Evolutionary conservation across 177 flowering plant genomes (phyloP).

Genomic region (Vitis hybrid): DNA sequence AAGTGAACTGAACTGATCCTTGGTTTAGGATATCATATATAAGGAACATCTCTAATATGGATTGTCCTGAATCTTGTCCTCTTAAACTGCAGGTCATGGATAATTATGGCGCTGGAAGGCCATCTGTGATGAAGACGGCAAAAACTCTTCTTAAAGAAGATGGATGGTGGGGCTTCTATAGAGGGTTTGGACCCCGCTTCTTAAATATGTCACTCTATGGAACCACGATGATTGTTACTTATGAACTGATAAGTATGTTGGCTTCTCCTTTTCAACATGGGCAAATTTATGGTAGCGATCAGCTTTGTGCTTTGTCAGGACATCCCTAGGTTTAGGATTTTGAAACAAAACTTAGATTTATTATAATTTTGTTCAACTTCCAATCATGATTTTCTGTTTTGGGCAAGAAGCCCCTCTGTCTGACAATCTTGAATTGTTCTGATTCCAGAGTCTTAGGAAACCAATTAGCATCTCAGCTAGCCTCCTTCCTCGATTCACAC

Average conservation of each 20-base stretch:
- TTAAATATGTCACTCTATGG: constrained; percentile 87
- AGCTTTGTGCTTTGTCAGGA: too few relatives aligned
- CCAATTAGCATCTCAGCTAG: too few relatives aligned
- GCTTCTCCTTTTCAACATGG: background rate
- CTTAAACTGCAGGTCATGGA: constrained; percentile 64
- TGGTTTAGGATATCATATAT: too few relatives aligned
- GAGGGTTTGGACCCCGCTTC: constrained; percentile 91
- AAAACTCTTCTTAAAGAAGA: constrained; percentile 66
- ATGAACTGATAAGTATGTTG: constrained; percentile 76
- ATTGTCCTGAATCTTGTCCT: constrained; percentile 1
- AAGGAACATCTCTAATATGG: background rate
- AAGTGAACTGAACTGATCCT: too few relatives aligned
- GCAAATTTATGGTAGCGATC: background rate
- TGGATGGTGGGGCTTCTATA: constrained; percentile 88
- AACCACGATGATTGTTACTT: constrained; percentile 85
- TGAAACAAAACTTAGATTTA: background rate
- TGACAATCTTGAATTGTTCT: background rate
- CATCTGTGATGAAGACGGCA: constrained; percentile 65
- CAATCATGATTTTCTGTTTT: background rate
- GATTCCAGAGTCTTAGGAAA: too few relatives aligned
- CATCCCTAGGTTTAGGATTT: background rate
- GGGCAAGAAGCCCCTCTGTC: background rate
- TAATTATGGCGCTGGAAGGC: constrained; percentile 68
- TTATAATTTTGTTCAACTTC: background rate
- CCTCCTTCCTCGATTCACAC: too few relatives aligned